These are phyloP conservation scores for Wickerhamomyces chaumierensis DNA, from an alignment of 805 yeast genomes.

Conservation along the genomic window DNA sequence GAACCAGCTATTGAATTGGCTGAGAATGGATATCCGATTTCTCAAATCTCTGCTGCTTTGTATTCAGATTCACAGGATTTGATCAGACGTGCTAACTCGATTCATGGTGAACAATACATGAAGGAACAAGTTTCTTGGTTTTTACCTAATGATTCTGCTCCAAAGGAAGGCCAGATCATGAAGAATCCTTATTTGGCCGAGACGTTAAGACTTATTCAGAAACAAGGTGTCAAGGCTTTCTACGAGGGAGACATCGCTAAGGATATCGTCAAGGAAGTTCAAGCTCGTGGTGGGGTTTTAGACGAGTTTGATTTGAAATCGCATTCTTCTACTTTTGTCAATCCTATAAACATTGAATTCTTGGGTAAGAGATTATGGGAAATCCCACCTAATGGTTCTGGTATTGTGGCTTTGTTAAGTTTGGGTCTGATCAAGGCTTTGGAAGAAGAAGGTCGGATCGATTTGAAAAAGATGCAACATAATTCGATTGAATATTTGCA, in stretches of 20 bases:
- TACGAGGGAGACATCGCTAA: constrained; percentile 64
- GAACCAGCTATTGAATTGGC: constrained; percentile 63
- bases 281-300: constrained; percentile 44
- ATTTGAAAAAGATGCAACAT: constrained; percentile 35
- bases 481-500: constrained; percentile 67
- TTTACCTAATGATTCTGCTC: constrained; percentile 31
- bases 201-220: constrained; percentile 39
- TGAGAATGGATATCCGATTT: constrained; percentile 53
- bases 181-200: constrained; percentile 41
- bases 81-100: constrained; percentile 23
- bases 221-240: constrained; percentile 51
- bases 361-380: constrained; percentile 58
- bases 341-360: constrained; percentile 46
- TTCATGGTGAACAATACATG: constrained; percentile 22
- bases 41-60: constrained; percentile 40
- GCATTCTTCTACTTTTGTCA: constrained; percentile 53
- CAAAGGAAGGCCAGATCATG: constrained; percentile 48
- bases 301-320: constrained; percentile 40
- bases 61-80: constrained; percentile 35
- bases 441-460: constrained; percentile 31
- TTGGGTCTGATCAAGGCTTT: constrained; percentile 54
- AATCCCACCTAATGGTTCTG: constrained; percentile 80
- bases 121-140: constrained; percentile 22
- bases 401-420: constrained; percentile 63
- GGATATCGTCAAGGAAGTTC: constrained; percentile 44